Evolutionary conservation across 805 yeast genomes (phyloP), one percentile per base, ranked within the genome.

Genomic region (Tetrapisispora phaffii): DNA sequence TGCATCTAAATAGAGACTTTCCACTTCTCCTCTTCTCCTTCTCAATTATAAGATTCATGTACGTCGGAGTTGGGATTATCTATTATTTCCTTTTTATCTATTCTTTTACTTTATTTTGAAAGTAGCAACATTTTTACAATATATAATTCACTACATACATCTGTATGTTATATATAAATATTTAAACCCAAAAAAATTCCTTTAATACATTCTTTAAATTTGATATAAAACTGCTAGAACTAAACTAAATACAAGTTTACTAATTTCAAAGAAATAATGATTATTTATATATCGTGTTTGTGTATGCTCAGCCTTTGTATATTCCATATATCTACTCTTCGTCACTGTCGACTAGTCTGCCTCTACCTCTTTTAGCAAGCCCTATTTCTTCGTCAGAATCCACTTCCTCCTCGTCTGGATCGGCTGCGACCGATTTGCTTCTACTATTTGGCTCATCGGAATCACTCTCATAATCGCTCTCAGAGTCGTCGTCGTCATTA

Each of bases 401-500:
- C 17, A 46, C 48, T 34, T 49, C 55, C 15, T 46, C 52, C 15
- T 55, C 61, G 16, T 55, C 58, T 19, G 23, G 38, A 33, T 42
- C 47, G 31, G 19, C 45, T 7, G 44, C 21, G 7, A 23, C 34
- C 24, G 39, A 34, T 17, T 41, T 39, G 20, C 44, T 35, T 33
- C 42, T 40, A 4, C 46, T 36, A 33, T 34, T 44, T 1, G 45
- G 65, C 16, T 58, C 66, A 38, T 58, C 68, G 13, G 66, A 66
- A 26, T 60, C 67, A 44, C 66, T 66, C 28, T 59, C 69, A 39
- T 62, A 66, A 40, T 59, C 70, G 45, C 59, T 60, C 21, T 54
- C 59, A 15, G 58, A 58, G 24, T 58, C 59, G 33, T 52, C 59
- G 8, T 52, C 61, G 28, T 58, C 68, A 23, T 58, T 68, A 23